Percentiles rank a stretch among this genome's conserved stretches.
phyloP scores from a whole-genome alignment of 2,329 filamentous ascomycete genomes.

The Verticillium isaacii region DNA sequence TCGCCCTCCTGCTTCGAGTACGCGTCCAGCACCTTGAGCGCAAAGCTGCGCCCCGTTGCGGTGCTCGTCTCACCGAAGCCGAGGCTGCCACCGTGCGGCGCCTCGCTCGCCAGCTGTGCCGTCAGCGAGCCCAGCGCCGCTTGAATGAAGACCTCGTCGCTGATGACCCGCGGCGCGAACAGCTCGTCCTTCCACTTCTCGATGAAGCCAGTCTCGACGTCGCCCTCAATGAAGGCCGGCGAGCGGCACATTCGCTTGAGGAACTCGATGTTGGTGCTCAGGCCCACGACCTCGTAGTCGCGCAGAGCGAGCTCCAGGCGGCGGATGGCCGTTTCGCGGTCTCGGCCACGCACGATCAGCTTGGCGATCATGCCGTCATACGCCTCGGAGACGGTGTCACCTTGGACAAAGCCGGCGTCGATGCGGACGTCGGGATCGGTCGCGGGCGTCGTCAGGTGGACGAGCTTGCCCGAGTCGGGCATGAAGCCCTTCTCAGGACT shows the following conservation, averaged over 20 bases:
- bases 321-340: slow-evolving; percentile 74
- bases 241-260: slow-evolving; percentile 82
- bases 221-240: slow-evolving; percentile 75
- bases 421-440: slow-evolving; percentile 73
- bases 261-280: slow-evolving; percentile 96
- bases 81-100: slow-evolving; percentile 45
- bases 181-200: slow-evolving; percentile 79
- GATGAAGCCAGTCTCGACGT: slow-evolving; percentile 96
- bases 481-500: slow-evolving; percentile 90
- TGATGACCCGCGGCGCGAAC: slow-evolving; percentile 58
- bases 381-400: slow-evolving; percentile 87
- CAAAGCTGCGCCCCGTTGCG: slow-evolving; percentile 39
- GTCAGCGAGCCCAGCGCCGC: slow-evolving; percentile 61
- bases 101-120: slow-evolving; percentile 3
- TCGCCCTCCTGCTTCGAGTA: slow-evolving; percentile 60
- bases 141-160: slow-evolving; percentile 77
- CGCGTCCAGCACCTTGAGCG: slow-evolving; percentile 55
- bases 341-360: slow-evolving; percentile 81
- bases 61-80: slow-evolving; percentile 46
- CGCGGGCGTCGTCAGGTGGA: slow-evolving; percentile 73
- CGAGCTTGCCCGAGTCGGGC: slow-evolving; percentile 83
- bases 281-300: slow-evolving; percentile 86
- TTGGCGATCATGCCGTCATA: slow-evolving; percentile 99
- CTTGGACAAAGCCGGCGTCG: slow-evolving; percentile 87
- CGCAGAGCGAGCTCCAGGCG: slow-evolving; percentile 77